Base-by-base conservation (phyloP, 345 rosid genomes). In the Turritis glabra region DNA sequence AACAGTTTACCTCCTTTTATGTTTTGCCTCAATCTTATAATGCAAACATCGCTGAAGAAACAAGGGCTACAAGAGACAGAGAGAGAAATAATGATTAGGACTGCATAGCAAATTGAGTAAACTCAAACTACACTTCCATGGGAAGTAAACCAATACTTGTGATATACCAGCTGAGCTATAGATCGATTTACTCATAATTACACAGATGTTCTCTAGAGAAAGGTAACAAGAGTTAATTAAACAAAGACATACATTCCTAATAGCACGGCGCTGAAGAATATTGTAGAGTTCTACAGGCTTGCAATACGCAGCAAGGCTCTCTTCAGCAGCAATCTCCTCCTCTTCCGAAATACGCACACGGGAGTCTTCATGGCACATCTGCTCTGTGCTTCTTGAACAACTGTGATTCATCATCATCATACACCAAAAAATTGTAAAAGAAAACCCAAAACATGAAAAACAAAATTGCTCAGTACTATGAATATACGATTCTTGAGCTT, bases 221-320 rank as follows among this genome's bases (percentile, higher is more conserved):
- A 69, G 14, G 22, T 35, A 0, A 12, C 9, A 32, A 33, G 46
- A n/a, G n/a, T n/a, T n/a, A n/a, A n/a, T 11, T 12, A 54, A 55
- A 37, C 1, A 70, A 54, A 5, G 7, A 73, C 68, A 61, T 89
- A 90, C 99, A 81, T 87, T 90, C 80, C 85, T 79, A n/a, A 79
- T 38, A 14, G 93, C 84, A 19, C 98, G 97, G 8, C 99, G 91
- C 69, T 92, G 98, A 67, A 96, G 89, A 67, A 90, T 90, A 72
- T 92, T 96, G 84, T 92, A 92, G 73, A 96, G 89, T 66, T 96
- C 99, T 8, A 96, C 98, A 76, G 98, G 98, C 82, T 92, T 92
- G 96, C 99, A 96, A 79, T 90, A 96, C 29, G 80, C 67, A 1
- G 87, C 80, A 19, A 90, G 81, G 77, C 97, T 90, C 81, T 90